Conservation (phyloP, 768 basidiomycete species). For the Podaxis sp. region DNA sequence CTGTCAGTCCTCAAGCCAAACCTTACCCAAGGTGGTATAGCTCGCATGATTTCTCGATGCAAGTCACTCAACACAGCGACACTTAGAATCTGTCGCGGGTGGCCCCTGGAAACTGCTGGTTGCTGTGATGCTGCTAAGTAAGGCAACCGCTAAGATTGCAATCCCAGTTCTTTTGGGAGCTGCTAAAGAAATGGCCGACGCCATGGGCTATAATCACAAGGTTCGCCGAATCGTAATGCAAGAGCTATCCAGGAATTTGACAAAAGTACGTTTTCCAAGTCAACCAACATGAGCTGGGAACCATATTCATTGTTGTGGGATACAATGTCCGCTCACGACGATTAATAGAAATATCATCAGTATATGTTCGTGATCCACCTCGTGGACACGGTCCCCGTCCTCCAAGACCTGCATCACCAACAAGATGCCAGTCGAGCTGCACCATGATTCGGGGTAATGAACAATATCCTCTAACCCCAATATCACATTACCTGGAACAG, state of each 20-base stretch:
- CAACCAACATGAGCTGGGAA: constrained; percentile 39
- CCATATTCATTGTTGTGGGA: constrained; percentile 56
- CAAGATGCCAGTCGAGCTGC: too few relatives aligned
- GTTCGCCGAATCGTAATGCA: constrained; percentile 29
- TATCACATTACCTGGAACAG: too few relatives aligned
- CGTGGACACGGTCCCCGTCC: constrained; percentile 30
- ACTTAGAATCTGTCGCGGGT: constrained; percentile 48
- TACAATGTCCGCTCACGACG: constrained; percentile 56
- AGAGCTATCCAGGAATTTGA: neutral
- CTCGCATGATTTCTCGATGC: neutral
- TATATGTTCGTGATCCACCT: constrained; percentile 49
- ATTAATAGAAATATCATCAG: constrained; percentile 51
- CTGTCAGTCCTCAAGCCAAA: constrained; percentile 32
- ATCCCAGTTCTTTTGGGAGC: constrained; percentile 65
- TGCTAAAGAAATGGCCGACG: constrained; percentile 59
- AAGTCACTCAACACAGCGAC: neutral
- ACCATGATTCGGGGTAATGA: too few relatives aligned
- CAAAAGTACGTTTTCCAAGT: constrained; percentile 29
- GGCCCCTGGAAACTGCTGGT: constrained; percentile 73
- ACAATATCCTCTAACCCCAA: too few relatives aligned
- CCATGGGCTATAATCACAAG: constrained; percentile 51
- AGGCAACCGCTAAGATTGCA: constrained; percentile 61
- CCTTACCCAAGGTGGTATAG: constrained; percentile 38
- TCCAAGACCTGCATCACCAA: constrained; percentile 25
- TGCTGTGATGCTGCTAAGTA: constrained; percentile 67